Evolutionary conservation across 169 alveolate species (phyloP).

Genomic region (Eimeria sp.): DNA sequence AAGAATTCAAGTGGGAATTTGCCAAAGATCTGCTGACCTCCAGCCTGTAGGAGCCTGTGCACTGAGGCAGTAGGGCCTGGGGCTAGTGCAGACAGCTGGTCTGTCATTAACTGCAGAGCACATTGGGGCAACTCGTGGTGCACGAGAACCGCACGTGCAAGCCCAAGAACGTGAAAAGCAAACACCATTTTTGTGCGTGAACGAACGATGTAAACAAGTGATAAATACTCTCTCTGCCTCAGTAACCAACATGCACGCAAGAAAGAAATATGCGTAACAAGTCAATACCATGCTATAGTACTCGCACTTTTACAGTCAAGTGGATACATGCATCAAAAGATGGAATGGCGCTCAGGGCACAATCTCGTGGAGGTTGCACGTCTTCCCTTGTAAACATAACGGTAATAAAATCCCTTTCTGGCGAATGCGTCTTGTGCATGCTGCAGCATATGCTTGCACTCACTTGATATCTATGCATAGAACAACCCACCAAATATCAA

Average conservation of each 20-base stretch:
- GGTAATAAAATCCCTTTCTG: not conserved
- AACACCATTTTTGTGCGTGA: not conserved
- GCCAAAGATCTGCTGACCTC: not conserved
- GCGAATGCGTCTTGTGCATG: not conserved
- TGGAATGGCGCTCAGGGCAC: not conserved
- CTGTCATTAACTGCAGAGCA: not conserved
- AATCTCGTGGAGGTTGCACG: not conserved
- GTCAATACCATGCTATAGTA: not conserved
- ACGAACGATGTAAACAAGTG: not conserved
- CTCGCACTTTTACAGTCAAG: not conserved
- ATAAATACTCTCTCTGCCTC: not conserved
- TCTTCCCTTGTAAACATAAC: not conserved
- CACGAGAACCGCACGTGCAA: not conserved
- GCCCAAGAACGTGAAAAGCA: not conserved
- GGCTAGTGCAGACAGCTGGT: not conserved
- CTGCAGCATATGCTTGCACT: not conserved
- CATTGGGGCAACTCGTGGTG: not conserved
- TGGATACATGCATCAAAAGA: not conserved
- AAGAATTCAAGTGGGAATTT: not conserved
- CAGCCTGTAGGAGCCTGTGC: not conserved
- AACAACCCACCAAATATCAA: too few relatives aligned
- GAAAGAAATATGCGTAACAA: not conserved
- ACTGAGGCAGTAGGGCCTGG: not conserved
- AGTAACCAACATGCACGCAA: not conserved
- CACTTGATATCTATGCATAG: too few relatives aligned